Conservation (phyloP, 805 yeast species). For the Wickerhamiella vanderwaltii region DNA sequence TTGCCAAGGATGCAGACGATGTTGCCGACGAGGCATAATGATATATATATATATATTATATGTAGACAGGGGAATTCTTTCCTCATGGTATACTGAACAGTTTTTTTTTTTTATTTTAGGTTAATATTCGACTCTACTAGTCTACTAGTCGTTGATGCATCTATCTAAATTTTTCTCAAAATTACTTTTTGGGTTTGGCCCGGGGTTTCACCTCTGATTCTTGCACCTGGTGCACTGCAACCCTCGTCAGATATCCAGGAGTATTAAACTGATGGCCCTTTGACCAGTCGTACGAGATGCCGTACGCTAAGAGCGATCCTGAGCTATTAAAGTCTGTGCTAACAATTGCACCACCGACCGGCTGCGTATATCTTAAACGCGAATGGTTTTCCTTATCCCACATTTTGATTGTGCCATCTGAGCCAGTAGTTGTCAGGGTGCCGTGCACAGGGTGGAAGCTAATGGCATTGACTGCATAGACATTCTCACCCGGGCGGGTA, state of each 20-base stretch:
- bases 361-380: conserved; percentile 65
- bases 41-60: too few species aligned
- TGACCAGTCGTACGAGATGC: conserved; percentile 90
- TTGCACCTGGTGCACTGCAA: conserved; percentile 71
- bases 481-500: conserved; percentile 46
- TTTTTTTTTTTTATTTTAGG: too few species aligned
- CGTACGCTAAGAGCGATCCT: conserved; percentile 82
- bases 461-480: conserved; percentile 71
- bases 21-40: conserved; percentile 34
- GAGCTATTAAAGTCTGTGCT: conserved; percentile 69
- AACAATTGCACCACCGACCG: conserved; percentile 49
- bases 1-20: conserved; percentile 59
- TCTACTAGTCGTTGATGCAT: too few species aligned
- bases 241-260: conserved; percentile 58
- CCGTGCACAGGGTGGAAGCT: conserved; percentile 82
- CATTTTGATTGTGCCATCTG: conserved; percentile 85
- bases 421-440: conserved; percentile 86
- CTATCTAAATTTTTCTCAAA: too few species aligned
- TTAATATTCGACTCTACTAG: too few species aligned
- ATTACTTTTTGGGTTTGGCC: background rate
- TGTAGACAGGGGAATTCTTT: too few species aligned
- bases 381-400: conserved; percentile 95
- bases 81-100: too few species aligned
- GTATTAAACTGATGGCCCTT: conserved; percentile 65
- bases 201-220: conserved; percentile 65